Base-by-base conservation (phyloP, 768 basidiomycete genomes). In the Exidia glandulosa region DNA sequence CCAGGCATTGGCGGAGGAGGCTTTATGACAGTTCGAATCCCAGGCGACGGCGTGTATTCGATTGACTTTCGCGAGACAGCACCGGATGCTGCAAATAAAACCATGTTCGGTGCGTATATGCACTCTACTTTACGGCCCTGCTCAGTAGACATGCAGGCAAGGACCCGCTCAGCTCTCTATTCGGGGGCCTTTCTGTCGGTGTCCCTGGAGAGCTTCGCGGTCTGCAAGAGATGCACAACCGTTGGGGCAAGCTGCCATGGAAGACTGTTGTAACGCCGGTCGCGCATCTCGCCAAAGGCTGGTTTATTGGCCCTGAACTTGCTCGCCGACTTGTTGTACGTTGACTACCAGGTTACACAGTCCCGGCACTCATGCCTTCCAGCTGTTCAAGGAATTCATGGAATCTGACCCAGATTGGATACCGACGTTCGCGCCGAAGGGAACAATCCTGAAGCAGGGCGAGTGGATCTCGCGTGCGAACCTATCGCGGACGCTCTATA, bases 171-270 rank as follows among this genome's bases (percentile, higher is more conserved):
- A 73, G 76, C 2, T 77, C 91, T 19, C 75, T 66, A 60, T 83
- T 77, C 60, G 95, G 96, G 3, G 94, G 96, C 3, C 74, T 97
- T 58, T 71, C 92, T 5, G 82, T 95, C n/a, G 94, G 82, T 27
- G 86, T 96, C 0, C 96, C 96, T 1, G 89, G 94, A 9, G 94
- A 98, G 73, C 70, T 98, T 52, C 81, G 87, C 27, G 96, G 94
- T 10, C 79, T 97, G 32, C 83, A 87, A 69, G 88, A 86, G 68
- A 91, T 90, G 0, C 87, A 94, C 71, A 75, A 77, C 45, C 79
- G 85, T 27, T 96, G 94, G 85, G 95, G 93, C 0, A 80, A 73
- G 36, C 66, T 96, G 13, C 77, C 86, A 0, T 98, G 96, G 96
- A 73, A 77, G 45, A 73, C 79, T 32, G 77, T 98, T 27, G 81